Evolutionary conservation across 2,329 filamentous ascomycete genomes (phyloP).

Genomic region (Cladosporium sp.): DNA sequence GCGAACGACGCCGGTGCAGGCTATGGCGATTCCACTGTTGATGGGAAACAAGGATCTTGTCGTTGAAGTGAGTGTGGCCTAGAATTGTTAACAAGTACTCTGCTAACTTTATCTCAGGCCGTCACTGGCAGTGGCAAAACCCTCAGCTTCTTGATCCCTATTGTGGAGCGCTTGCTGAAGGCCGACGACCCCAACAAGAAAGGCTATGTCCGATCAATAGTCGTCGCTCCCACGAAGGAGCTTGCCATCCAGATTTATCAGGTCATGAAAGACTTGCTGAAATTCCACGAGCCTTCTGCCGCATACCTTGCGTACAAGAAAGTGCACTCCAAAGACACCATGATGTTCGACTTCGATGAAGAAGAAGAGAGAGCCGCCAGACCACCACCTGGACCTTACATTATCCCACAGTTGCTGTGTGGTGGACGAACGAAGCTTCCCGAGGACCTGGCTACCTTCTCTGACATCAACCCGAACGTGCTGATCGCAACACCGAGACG

Average conservation of each 20-base stretch:
- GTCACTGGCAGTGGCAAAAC: constrained; percentile 93
- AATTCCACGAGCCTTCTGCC: constrained; percentile 80
- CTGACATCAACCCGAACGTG: constrained; percentile 82
- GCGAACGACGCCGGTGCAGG: constrained; percentile 92
- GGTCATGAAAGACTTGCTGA: constrained; percentile 73
- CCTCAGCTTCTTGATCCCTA: constrained; percentile 77
- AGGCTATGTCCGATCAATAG: constrained; percentile 85
- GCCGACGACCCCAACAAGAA: constrained; percentile 81
- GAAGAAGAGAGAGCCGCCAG: constrained; percentile 33
- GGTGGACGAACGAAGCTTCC: constrained; percentile 78
- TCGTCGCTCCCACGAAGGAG: constrained; percentile 90
- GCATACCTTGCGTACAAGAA: constrained; percentile 59
- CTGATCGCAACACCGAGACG: constrained; percentile 89
- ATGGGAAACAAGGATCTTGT: constrained; percentile 90
- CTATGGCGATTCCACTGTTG: constrained; percentile 84
- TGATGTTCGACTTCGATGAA: constrained; percentile 45
- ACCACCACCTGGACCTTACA: constrained; percentile 46
- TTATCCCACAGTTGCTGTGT: constrained; percentile 84
- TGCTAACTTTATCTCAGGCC: constrained; percentile 50
- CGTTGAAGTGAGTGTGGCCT: constrained; percentile 62
- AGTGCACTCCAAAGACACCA: constrained; percentile 19
- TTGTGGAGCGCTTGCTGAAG: constrained; percentile 78
- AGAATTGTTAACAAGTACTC: not conserved
- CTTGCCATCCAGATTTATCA: constrained; percentile 86
- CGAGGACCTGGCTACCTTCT: constrained; percentile 82